Evolutionary conservation across 139 green algal genomes (phyloP).

Genomic region (Chlorella sp.): DNA sequence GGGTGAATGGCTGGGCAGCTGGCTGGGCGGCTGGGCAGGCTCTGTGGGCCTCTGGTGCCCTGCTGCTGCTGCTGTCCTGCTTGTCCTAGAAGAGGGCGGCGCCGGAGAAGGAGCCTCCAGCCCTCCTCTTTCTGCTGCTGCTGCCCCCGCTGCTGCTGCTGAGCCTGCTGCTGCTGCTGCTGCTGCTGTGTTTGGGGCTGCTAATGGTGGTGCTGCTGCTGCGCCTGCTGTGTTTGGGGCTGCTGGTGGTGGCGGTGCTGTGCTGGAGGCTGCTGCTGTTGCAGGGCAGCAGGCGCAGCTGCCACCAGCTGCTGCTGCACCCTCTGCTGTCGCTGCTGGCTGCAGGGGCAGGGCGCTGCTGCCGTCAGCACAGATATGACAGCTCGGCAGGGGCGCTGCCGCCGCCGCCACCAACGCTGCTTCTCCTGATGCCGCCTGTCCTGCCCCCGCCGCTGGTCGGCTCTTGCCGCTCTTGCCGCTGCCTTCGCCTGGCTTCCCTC

Average conservation of each 20-base stretch:
- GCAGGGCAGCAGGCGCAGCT: not conserved
- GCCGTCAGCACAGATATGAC: not conserved
- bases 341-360: not conserved
- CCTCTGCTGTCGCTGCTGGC: too few relatives aligned
- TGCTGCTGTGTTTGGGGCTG: not conserved
- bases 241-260: not conserved
- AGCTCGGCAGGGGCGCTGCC: not conserved
- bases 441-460: not conserved
- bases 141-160: not conserved
- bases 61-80: not conserved
- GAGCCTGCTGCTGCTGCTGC: not conserved
- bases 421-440: not conserved
- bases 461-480: not conserved
- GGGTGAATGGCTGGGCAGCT: not conserved
- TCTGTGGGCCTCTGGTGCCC: not conserved
- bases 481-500: not conserved
- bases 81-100: not conserved
- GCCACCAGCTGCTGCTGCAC: too few relatives aligned
- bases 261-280: not conserved
- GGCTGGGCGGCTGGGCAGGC: not conserved
- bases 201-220: not conserved
- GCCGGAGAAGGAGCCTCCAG: not conserved
- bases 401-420: not conserved
- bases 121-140: not conserved
- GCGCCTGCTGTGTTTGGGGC: not conserved